These are phyloP conservation scores for Coelastrella sp. DNA, from an alignment of 139 green algal genomes.

Conservation along the genomic window DNA sequence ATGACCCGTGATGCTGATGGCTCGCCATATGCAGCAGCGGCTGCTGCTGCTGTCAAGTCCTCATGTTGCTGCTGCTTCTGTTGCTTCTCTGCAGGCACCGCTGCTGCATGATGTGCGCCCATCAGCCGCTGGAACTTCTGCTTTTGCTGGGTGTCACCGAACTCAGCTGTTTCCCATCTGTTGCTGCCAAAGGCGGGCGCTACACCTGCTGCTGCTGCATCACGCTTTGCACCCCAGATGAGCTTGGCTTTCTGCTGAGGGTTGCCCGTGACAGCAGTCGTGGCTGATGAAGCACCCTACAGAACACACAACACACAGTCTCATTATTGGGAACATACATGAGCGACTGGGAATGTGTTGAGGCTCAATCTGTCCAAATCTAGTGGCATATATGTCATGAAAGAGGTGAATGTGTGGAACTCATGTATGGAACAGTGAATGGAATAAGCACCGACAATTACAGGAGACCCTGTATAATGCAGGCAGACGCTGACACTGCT, in stretches of 20 bases:
- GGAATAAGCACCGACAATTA: too few relatives aligned
- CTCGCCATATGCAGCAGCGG: neutral
- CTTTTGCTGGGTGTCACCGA: slow-evolving; percentile 42
- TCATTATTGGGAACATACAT: too few relatives aligned
- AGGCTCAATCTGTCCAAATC: too few relatives aligned
- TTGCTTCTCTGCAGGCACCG: neutral
- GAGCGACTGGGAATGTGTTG: too few relatives aligned
- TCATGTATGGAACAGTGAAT: too few relatives aligned
- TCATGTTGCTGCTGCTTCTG: neutral
- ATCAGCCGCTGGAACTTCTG: slow-evolving; percentile 62
- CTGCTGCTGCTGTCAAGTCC: neutral
- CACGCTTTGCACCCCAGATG: slow-evolving; percentile 31
- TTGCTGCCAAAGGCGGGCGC: slow-evolving; percentile 45
- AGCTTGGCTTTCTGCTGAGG: slow-evolving; percentile 23
- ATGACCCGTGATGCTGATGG: neutral
- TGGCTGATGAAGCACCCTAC: neutral
- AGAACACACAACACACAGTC: too few relatives aligned
- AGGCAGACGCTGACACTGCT: too few relatives aligned
- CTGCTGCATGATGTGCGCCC: slow-evolving; percentile 43
- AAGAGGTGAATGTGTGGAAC: too few relatives aligned
- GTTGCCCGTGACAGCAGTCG: neutral
- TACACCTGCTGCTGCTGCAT: slow-evolving; percentile 27
- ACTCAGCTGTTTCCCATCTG: slow-evolving; percentile 61
- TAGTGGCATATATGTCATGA: too few relatives aligned
- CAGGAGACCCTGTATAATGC: too few relatives aligned